A percentile compares a stretch with the other conserved stretches of the same genome.
Evolutionary conservation across 2,329 filamentous ascomycete species (phyloP).

Genomic region (Capronia coronata): DNA sequence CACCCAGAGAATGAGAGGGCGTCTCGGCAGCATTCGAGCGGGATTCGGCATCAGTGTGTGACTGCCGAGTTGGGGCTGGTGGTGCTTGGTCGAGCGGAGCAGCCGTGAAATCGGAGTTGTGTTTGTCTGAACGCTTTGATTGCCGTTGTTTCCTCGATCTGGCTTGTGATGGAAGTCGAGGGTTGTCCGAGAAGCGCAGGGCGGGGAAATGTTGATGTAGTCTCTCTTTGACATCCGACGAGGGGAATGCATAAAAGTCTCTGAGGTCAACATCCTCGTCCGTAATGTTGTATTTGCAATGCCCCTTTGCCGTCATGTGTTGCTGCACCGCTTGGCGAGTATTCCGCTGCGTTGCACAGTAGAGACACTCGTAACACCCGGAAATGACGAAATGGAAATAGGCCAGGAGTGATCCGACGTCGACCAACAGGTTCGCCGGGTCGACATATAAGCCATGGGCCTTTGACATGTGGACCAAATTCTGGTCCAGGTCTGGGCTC

Average conservation of each 20-base stretch:
- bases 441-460: conserved; percentile 44
- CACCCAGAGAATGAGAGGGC: not conserved
- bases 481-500: conserved; percentile 34
- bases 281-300: conserved; percentile 43
- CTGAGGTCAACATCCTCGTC: conserved; percentile 36
- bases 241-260: conserved; percentile 40
- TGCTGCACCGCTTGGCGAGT: conserved; percentile 45
- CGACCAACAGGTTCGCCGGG: conserved; percentile 38
- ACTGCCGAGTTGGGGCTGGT: not conserved
- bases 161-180: conserved; percentile 12
- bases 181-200: conserved; percentile 7
- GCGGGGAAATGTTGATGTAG: conserved; percentile 3
- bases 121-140: conserved; percentile 6
- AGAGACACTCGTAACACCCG: conserved; percentile 47
- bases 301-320: conserved; percentile 47
- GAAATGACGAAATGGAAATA: conserved; percentile 48
- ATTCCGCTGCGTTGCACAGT: conserved; percentile 42
- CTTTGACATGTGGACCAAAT: conserved; percentile 45
- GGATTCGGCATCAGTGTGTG: conserved; percentile 8
- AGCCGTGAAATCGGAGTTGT: conserved; percentile 1
- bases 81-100: conserved; percentile 4
- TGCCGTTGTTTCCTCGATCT: conserved; percentile 14
- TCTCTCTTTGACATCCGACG: conserved; percentile 13
- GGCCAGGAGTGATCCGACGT: conserved; percentile 43
- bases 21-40: conserved; percentile 8